Base-by-base conservation (phyloP, 768 basidiomycete species). In the Boletus subcaerulescens region DNA sequence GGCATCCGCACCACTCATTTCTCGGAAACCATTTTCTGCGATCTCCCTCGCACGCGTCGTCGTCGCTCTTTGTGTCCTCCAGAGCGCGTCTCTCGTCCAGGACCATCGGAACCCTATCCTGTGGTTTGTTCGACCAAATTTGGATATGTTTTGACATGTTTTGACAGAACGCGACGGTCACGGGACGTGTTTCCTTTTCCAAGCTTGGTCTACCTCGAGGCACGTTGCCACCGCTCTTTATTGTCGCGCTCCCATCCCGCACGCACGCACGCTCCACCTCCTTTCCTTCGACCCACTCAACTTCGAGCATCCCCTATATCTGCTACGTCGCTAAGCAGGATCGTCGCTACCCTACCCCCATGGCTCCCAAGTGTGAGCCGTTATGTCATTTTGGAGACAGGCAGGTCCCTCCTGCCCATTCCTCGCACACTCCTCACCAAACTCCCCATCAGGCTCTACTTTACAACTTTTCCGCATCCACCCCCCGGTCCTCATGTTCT, bases 381-480 rank as follows among this genome's bases (percentile, higher is more conserved):
- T 73, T 92, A 49, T 87, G 87, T 73, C 81, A 83, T 57, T 92
- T 92, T 67, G 80, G 80, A 63, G 89, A 91, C 64, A 87, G 90
- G 90, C 85, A 62, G 51, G 74, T 66, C 58, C 50, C 54, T 41
- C 52, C 54, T 56, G 48, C 46, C 36, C 48, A 55, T 31, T 31
- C 40, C 40, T 32, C 50, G 56, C 56, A 50, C 41, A 18, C 39
- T 40, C 52, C 39, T 56, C 36, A 56, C 36, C 42, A 47, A 35
- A 12, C n/a, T 15, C 47, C 8, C 44, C 36, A 44, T 38, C 71
- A 90, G 91, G 71, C 80, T 94, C 41, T 93, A 85, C 76, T 94
- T 93, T 70, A 93, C 92, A 22, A 88, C 89, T n/a, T 93, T 93
- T 65, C 84, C 86, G 22, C 80, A 85, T 62, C 90, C 91, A 17